phyloP scores from a whole-genome alignment of 2,329 filamentous ascomycete genomes.

The Ceratocystis huliohia region DNA sequence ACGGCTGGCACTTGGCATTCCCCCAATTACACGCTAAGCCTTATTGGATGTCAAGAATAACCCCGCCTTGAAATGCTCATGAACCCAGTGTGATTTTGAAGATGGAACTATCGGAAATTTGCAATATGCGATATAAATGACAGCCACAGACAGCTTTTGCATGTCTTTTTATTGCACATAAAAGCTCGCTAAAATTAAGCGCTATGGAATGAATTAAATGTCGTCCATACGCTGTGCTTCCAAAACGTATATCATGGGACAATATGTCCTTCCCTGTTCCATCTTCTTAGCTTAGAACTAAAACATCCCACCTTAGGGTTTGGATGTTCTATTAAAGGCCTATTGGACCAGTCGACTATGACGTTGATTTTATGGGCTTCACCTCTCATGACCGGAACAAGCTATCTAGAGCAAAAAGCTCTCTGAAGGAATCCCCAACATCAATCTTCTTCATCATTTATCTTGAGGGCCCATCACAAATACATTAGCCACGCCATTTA shows the following conservation, averaged over 20 bases:
- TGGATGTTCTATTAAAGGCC: not conserved
- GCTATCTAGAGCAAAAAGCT: conserved; percentile 1
- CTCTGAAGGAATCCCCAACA: not conserved
- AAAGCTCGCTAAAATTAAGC: too few species aligned
- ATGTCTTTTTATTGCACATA: too few species aligned
- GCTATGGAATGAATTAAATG: too few species aligned
- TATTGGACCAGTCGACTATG: not conserved
- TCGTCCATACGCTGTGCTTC: too few species aligned
- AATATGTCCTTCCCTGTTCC: too few species aligned
- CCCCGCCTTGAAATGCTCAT: not conserved
- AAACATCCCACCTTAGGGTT: not conserved
- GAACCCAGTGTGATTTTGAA: not conserved
- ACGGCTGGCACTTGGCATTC: not conserved
- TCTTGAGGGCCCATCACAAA: not conserved
- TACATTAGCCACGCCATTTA: not conserved
- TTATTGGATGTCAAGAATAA: not conserved
- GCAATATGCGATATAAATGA: not conserved
- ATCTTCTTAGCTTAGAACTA: too few species aligned
- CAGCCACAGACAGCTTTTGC: too few species aligned
- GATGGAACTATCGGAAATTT: not conserved
- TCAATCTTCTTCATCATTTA: too few species aligned
- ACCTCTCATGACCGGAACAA: not conserved
- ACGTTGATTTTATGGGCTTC: conserved; percentile 1
- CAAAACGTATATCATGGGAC: too few species aligned
- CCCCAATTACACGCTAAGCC: not conserved